Evolutionary conservation across 306 rosid genomes (phyloP).

Genomic region (Gillenia trifoliata): DNA sequence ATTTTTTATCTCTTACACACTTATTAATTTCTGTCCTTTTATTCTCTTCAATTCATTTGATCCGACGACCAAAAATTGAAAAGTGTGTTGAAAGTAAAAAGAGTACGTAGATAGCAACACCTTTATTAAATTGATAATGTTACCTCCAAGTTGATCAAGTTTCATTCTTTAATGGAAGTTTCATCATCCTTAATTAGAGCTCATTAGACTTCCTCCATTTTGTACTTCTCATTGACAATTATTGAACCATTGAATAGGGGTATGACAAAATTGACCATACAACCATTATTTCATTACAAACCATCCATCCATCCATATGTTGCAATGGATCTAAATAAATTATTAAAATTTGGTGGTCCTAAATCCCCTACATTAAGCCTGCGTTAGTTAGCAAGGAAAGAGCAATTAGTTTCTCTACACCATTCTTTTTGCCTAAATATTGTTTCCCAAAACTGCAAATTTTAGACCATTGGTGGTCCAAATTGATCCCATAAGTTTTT

Average conservation of each 20-base stretch:
- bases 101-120: no score
- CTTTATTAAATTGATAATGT: neutral
- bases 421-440: neutral
- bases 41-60: no score
- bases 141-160: neutral
- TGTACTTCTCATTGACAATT: conserved; percentile 8
- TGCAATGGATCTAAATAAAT: neutral
- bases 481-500: no score
- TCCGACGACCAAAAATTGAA: no score
- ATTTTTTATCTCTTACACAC: no score
- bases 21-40: no score
- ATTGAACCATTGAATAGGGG: conserved; percentile 10
- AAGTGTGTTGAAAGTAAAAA: no score
- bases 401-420: neutral
- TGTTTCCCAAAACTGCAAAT: neutral
- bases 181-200: conserved; percentile 8
- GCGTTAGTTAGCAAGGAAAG: no score
- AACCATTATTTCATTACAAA: neutral
- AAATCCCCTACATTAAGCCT: neutral
- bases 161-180: conserved; percentile 10
- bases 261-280: conserved; percentile 7
- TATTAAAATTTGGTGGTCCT: conserved; percentile 3
- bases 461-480: no score
- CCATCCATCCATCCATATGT: neutral
- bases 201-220: conserved; percentile 2